These are phyloP conservation scores for Berberis vulgaris DNA, from an alignment of 164 flowering plant genomes.

Conservation along the genomic window DNA sequence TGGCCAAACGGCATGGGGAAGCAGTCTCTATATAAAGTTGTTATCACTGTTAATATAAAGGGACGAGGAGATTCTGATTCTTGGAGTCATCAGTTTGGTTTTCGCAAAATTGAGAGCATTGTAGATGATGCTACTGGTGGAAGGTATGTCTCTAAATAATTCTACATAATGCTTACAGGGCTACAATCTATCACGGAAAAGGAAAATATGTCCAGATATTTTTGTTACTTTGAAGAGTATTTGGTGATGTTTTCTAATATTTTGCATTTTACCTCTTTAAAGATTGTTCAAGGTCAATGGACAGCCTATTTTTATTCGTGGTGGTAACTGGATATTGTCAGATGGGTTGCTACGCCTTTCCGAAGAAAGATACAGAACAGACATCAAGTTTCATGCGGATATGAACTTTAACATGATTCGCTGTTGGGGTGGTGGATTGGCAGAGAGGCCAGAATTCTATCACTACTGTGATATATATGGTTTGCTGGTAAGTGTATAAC, in stretches of 20 bases:
- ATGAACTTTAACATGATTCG: conserved; percentile 97
- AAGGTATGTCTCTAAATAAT: conserved; percentile 37
- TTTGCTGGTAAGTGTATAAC: conserved; percentile 53
- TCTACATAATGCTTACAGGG: no score
- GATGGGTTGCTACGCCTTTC: conserved; percentile 89
- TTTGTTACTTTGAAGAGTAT: conserved; percentile 2
- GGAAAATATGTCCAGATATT: no score
- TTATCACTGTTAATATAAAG: no score
- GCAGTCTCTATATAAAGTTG: no score
- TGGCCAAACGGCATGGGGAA: no score
- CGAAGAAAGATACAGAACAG: conserved; percentile 62
- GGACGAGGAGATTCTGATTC: no score
- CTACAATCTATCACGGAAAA: no score
- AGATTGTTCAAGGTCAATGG: conserved; percentile 97
- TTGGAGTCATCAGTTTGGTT: no score
- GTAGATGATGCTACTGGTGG: conserved; percentile 71
- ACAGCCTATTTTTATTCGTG: conserved; percentile 84
- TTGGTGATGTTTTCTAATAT: conserved; percentile 76
- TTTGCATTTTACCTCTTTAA: conserved; percentile 66
- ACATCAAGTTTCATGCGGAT: conserved; percentile 91
- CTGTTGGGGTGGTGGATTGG: conserved; percentile 95
- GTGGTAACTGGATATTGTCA: conserved; percentile 96
- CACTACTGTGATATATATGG: conserved; percentile 94
- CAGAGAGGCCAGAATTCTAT: conserved; percentile 94
- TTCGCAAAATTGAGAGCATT: no score